Base-by-base conservation (phyloP, 2,329 filamentous ascomycete genomes). In the Alternaria sp. region DNA sequence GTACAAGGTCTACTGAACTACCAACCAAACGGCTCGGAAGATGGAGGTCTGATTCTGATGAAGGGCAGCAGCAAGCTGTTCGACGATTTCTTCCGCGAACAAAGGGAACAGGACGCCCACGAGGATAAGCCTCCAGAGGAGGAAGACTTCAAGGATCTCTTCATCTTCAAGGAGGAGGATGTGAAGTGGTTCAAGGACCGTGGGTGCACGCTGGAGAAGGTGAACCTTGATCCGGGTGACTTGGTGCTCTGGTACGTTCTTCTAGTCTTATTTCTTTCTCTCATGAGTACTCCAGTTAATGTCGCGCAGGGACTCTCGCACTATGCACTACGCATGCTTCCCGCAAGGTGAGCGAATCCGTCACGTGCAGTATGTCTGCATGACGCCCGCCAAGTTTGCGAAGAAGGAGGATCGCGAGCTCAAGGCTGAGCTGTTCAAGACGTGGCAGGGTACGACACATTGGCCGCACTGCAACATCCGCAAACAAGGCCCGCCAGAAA, bases 21-120 rank as follows among this genome's bases (percentile, higher is more conserved):
- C 11, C 73, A 78, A 7, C 81, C 80, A 1, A 81, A 81, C 41
- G 82, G 82, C 76, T 76, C 2, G 1, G 74, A 82, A 3, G 83
- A 85, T 54, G 82, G 82, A 16, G 82, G 82, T 2, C 64, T 85
- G 8, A 76, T 84, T 36, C 64, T 83, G 5, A 80, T 83, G 75
- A 78, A 79, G 30, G 82, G 82, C 4, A 79, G 77, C 6, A 64
- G 74, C 8, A 79, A 79, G 43, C 71, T 83, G 1, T 79, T 77
- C 46, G 76, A 83, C 44, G 73, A 82, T 61, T 84, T 82, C 75
- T 84, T 83, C 66, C 28, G 36, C 11, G 65, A 67, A 47, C 56
- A 52, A 51, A 46, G 56, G 30, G 64, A 65, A 7, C 48, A 57
- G 7, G 55, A 53, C 14, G 43, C 63, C 12, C 66, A 68, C 11